Percentiles rank a stretch among this genome's conserved stretches.
phyloP scores from a whole-genome alignment of 495 filamentous ascomycete species.

The Penicillium paradoxum region DNA sequence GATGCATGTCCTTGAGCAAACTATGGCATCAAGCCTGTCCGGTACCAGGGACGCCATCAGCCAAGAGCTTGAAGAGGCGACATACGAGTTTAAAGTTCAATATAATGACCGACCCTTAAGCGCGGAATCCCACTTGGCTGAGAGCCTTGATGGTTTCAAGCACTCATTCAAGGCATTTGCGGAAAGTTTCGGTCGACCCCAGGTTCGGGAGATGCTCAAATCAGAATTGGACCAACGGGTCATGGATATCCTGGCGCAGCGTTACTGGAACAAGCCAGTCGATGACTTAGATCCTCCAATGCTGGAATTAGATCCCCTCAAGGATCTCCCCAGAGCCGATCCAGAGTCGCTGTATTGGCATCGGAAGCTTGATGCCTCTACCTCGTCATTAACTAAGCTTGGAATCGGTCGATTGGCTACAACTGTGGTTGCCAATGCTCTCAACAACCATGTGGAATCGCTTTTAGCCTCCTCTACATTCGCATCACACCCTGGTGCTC shows the following conservation, averaged over 20 bases:
- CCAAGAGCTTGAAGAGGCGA: conserved; percentile 93
- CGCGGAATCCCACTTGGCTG: conserved; percentile 93
- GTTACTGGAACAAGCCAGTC: conserved; percentile 98
- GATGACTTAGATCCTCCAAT: conserved; percentile 60
- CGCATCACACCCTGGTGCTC: conserved; percentile 81
- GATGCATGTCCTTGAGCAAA: conserved; percentile 95
- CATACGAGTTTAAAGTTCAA: conserved; percentile 99
- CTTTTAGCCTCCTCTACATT: conserved; percentile 79
- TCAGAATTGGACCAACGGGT: conserved; percentile 90
- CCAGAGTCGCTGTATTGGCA: conserved; percentile 86
- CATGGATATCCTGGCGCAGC: conserved; percentile 86
- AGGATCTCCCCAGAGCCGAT: conserved; percentile 73
- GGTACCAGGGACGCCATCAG: conserved; percentile 85
- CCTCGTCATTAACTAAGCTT: conserved; percentile 82
- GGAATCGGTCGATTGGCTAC: conserved; percentile 92
- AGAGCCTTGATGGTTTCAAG: conserved; percentile 93
- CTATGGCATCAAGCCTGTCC: conserved; percentile 87
- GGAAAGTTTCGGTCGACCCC: conserved; percentile 79
- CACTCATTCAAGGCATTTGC: conserved; percentile 94
- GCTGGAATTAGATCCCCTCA: conserved; percentile 66
- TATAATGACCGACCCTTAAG: conserved; percentile 95
- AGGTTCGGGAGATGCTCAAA: conserved; percentile 88
- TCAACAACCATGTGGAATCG: conserved; percentile 80
- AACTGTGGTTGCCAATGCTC: conserved; percentile 76
- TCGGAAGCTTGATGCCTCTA: conserved; percentile 88